A percentile compares a stretch with the other conserved stretches of the same genome.
These are phyloP conservation scores for Boletellus sp. DNA, from an alignment of 1,284 basidiomycete species.

Conservation along the genomic window DNA sequence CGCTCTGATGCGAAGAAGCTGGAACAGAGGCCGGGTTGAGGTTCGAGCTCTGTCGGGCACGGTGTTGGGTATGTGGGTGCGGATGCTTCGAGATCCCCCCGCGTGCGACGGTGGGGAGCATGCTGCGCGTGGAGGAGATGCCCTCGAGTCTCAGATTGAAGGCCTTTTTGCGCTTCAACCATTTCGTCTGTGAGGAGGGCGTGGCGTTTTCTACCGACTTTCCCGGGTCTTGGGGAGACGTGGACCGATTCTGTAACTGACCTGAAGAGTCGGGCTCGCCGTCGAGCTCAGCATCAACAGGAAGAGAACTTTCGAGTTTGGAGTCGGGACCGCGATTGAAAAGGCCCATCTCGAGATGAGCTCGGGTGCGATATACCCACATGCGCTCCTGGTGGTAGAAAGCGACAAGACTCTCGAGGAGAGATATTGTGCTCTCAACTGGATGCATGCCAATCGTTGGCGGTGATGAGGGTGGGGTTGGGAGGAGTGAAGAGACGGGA, in stretches of 20 bases:
- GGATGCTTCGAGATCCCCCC: conserved; percentile 29
- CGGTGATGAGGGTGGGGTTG: conserved; percentile 47
- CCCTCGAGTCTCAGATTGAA: conserved; percentile 48
- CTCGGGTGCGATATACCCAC: conserved; percentile 60
- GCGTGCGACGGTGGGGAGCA: conserved; percentile 19
- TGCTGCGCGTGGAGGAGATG: conserved; percentile 33
- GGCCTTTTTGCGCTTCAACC: conserved; percentile 44
- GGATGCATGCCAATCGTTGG: conserved; percentile 31
- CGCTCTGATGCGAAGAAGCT: conserved; percentile 20
- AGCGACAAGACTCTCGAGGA: conserved; percentile 58
- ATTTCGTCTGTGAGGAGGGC: conserved; percentile 35
- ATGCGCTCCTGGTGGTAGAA: conserved; percentile 67
- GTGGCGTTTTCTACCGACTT: conserved; percentile 23
- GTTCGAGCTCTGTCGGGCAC: conserved; percentile 31
- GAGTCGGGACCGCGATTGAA: conserved; percentile 26
- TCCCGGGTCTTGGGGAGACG: conserved; percentile 18
- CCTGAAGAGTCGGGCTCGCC: conserved; percentile 13
- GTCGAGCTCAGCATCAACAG: conserved; percentile 20
- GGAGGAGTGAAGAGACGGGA: conserved; percentile 33
- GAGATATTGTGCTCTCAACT: conserved; percentile 44
- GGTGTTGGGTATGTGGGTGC: conserved; percentile 26
- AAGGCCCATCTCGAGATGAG: conserved; percentile 40
- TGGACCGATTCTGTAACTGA: conserved; percentile 12
- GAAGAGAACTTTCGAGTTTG: conserved; percentile 20
- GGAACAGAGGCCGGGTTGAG: conserved; percentile 28